Evolutionary conservation across 2,329 filamentous ascomycete species (phyloP).

Genomic region (Pseudocercospora crystallina): DNA sequence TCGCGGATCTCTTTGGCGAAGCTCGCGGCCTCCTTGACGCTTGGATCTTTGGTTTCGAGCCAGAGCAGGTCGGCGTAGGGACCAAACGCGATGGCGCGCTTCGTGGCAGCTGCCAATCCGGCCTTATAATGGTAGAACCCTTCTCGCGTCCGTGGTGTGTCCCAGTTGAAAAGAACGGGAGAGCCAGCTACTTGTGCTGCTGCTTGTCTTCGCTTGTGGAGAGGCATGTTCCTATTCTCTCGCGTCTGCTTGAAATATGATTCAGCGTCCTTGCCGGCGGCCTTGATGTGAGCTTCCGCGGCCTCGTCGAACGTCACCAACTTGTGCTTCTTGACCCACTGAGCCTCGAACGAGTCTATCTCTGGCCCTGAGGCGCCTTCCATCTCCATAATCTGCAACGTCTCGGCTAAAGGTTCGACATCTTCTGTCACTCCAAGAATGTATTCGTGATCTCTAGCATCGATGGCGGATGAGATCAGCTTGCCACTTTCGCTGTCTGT

Average conservation of each 20-base stretch:
- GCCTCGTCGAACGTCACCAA: constrained; percentile 88
- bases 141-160: constrained; percentile 87
- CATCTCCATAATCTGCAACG: constrained; percentile 84
- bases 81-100: constrained; percentile 86
- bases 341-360: constrained; percentile 80
- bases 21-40: constrained; percentile 70
- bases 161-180: constrained; percentile 82
- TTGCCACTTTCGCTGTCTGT: constrained; percentile 95
- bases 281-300: constrained; percentile 44
- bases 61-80: constrained; percentile 93
- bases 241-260: constrained; percentile 35
- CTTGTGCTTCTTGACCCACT: constrained; percentile 83
- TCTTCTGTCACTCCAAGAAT: constrained; percentile 83
- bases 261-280: constrained; percentile 29
- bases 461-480: constrained; percentile 84
- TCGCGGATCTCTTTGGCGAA: constrained; percentile 76
- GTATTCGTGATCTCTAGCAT: constrained; percentile 94
- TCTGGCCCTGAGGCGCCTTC: constrained; percentile 73
- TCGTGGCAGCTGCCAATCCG: constrained; percentile 82
- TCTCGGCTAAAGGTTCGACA: constrained; percentile 81
- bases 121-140: constrained; percentile 89
- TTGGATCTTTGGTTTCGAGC: constrained; percentile 93
- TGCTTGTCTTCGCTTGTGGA: constrained; percentile 72
- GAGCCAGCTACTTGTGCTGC: constrained; percentile 66
- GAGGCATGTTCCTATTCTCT: constrained; percentile 70